A percentile compares a stretch with the other conserved stretches of the same genome.
These are phyloP conservation scores for Closterium sp. DNA, from an alignment of 139 green algal genomes.

Conservation along the genomic window DNA sequence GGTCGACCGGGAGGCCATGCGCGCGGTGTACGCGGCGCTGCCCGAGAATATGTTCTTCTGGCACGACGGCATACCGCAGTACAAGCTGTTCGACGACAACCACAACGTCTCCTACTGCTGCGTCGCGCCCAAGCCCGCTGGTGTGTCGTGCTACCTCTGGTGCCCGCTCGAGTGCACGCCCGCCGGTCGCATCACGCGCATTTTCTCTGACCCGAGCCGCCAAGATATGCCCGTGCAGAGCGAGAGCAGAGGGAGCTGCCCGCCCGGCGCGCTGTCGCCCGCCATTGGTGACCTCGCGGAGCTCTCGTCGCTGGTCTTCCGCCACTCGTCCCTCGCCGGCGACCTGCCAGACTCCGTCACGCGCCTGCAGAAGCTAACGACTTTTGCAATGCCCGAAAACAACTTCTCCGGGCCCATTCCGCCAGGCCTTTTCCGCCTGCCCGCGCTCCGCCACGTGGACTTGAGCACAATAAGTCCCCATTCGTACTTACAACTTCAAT, in stretches of 20 bases:
- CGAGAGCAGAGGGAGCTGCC: not conserved
- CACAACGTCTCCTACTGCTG: not conserved
- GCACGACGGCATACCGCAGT: not conserved
- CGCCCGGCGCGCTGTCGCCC: not conserved
- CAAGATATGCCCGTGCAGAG: not conserved
- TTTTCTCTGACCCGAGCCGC: not conserved
- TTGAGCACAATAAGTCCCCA: not conserved
- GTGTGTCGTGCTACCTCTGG: not conserved
- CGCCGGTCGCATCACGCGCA: not conserved
- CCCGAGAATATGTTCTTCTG: not conserved
- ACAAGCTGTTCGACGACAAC: not conserved
- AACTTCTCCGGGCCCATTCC: not conserved
- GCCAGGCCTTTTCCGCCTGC: not conserved
- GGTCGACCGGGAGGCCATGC: not conserved
- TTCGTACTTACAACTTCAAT: no score
- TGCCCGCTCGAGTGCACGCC: not conserved
- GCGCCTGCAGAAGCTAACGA: not conserved
- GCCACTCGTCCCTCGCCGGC: not conserved
- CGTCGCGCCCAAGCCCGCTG: not conserved
- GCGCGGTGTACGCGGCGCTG: not conserved
- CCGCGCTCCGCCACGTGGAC: not conserved
- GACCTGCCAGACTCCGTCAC: not conserved
- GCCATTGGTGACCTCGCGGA: not conserved
- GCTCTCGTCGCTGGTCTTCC: not conserved
- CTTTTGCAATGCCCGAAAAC: not conserved